A percentile compares a stretch with the other conserved stretches of the same genome.
phyloP scores from a whole-genome alignment of 2,329 filamentous ascomycete species.

The Aspergillus melleus region DNA sequence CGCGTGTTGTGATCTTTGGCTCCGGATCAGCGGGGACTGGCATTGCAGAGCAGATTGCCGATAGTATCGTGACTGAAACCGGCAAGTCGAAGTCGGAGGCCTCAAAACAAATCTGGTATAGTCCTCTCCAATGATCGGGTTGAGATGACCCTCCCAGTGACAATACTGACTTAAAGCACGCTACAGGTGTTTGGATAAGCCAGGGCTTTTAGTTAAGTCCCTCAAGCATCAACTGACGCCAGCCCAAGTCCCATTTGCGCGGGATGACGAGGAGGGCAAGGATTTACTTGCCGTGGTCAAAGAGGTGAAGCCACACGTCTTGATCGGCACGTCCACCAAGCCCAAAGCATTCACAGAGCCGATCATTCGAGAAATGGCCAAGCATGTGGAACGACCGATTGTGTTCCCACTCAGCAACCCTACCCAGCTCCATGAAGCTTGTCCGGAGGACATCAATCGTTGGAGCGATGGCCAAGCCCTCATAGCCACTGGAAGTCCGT shows the following conservation, averaged over 20 bases:
- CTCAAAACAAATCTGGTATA: conserved; percentile 72
- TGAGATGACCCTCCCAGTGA: neutral
- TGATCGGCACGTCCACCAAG: conserved; percentile 81
- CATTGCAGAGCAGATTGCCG: conserved; percentile 80
- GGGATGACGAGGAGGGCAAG: conserved; percentile 58
- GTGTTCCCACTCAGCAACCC: conserved; percentile 84
- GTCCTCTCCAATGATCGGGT: neutral
- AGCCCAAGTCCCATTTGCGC: conserved; percentile 68
- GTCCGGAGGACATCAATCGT: conserved; percentile 69
- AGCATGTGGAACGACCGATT: conserved; percentile 70
- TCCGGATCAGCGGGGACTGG: conserved; percentile 79
- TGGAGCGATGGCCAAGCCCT: conserved; percentile 80
- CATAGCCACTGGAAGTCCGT: conserved; percentile 81
- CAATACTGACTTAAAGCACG: neutral
- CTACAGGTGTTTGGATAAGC: conserved; percentile 78
- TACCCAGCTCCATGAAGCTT: conserved; percentile 78
- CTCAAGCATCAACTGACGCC: conserved; percentile 61
- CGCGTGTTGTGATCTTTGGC: conserved; percentile 75
- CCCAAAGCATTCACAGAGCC: conserved; percentile 75
- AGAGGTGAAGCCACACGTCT: conserved; percentile 72
- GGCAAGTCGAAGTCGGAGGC: conserved; percentile 72
- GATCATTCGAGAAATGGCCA: conserved; percentile 72
- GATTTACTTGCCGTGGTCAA: conserved; percentile 68
- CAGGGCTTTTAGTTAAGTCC: conserved; percentile 69
- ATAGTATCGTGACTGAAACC: conserved; percentile 72